Evolutionary conservation across 805 yeast genomes (phyloP), one percentile per base, ranked within the genome.

Genomic region (Pichia gijzeniarum): DNA sequence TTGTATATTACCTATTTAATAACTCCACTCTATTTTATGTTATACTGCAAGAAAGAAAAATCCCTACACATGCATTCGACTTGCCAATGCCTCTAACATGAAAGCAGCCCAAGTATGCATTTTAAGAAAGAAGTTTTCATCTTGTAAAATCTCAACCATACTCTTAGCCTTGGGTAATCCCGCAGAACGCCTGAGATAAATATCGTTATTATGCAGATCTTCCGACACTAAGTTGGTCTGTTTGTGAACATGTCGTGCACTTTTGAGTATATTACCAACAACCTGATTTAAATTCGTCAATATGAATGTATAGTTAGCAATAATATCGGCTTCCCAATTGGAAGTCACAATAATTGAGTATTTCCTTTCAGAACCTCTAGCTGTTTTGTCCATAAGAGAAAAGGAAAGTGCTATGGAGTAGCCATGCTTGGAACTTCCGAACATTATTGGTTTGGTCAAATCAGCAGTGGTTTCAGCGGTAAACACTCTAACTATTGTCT

Each of bases 291-390:
- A 56, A 27, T 69, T 77, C 9, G 65, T 57, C 14, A 65, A 59
- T 1, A 80, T 69, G 38, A 72, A 59, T 33, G 75, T 72, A 80
- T 85, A 82, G 49, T 75, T 71, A 27, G 67, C 61, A n/a, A 80
- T 60, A 14, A 83, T 58, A 14, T 64, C 70, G n/a, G 64, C 55
- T 48, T 76, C 85, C 18, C 71, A 64, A 53, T 80, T 84, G 10
- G 76, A 65, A 1, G 80, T 71, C 13, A 82, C 77, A 46, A 82
- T 70, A 17, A 81, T 59, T 1, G 82, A 70, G 53, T 82, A 84
- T 43, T 84, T 73, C 47, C 91, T 65, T 58, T 84, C 89, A 1
- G 83, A 77, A 2, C 91, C 91, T 45, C 91, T 68, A 0, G 91
- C 89, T 40, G 77, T 76, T 12, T 70, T 63, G 59, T 84, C 91